These are phyloP conservation scores for Nicotiana obtusifolia DNA, from an alignment of 257 asterid genomes.

Conservation along the genomic window DNA sequence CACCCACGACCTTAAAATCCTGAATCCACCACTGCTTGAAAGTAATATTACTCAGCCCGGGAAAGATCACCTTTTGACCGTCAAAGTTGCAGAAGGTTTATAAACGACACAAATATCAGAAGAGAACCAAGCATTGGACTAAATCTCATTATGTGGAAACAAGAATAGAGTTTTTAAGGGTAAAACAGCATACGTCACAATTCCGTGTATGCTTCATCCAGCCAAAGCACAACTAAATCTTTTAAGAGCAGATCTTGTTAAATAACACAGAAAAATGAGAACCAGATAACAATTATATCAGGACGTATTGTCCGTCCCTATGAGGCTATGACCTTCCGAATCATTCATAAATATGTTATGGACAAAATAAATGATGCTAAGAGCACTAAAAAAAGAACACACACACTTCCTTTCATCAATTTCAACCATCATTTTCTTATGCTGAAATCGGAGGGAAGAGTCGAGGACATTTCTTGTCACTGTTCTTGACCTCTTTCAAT, in stretches of 20 bases:
- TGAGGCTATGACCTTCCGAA: not conserved
- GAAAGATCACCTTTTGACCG: constrained; percentile 60
- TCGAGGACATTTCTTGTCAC: too few relatives aligned
- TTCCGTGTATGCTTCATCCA: not conserved
- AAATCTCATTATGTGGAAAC: constrained; percentile 3
- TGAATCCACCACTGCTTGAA: too few relatives aligned
- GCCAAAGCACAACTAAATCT: not conserved
- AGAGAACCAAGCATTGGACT: not conserved
- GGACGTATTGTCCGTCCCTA: not conserved
- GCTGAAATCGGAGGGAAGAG: too few relatives aligned
- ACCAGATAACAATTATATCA: not conserved
- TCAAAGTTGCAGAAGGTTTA: not conserved
- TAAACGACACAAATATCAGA: not conserved
- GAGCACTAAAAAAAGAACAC: not conserved
- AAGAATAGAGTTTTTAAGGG: not conserved
- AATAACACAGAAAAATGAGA: too few relatives aligned
- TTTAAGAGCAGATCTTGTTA: not conserved
- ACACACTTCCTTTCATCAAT: too few relatives aligned
- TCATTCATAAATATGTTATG: not conserved
- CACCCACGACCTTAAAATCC: too few relatives aligned
- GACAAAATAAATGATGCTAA: not conserved
- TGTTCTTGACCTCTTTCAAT: too few relatives aligned
- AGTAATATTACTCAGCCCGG: constrained; percentile 66
- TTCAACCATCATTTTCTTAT: too few relatives aligned
- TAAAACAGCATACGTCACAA: not conserved